These are phyloP conservation scores for Wallacemonas collosoma DNA, from an alignment of 208 protist species.

Conservation along the genomic window DNA sequence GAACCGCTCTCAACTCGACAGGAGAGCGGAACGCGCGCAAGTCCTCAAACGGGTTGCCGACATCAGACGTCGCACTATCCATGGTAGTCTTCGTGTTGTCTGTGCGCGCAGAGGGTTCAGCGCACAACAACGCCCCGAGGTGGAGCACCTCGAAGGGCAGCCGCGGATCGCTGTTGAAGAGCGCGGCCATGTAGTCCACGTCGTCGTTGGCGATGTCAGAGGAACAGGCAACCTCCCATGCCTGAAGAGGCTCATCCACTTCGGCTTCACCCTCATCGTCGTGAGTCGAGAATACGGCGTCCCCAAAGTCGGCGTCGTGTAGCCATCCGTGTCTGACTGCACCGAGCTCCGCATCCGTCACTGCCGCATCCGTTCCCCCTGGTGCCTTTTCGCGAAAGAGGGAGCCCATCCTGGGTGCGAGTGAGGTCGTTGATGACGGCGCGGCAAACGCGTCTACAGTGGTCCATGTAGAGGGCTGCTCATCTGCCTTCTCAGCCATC, in stretches of 20 bases:
- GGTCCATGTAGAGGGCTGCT: too few relatives aligned
- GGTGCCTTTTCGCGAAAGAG: too few relatives aligned
- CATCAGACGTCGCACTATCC: too few relatives aligned
- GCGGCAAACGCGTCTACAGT: too few relatives aligned
- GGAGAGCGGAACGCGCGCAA: background rate
- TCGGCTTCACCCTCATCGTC: background rate
- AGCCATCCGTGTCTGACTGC: slow-evolving; percentile 9
- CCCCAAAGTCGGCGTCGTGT: too few relatives aligned
- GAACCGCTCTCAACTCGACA: background rate
- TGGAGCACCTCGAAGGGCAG: slow-evolving; percentile 72
- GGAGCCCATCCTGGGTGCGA: too few relatives aligned
- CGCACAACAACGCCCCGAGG: slow-evolving; percentile 41
- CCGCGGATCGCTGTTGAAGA: slow-evolving; percentile 76
- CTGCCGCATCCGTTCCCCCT: background rate
- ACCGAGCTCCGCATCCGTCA: slow-evolving; percentile 7
- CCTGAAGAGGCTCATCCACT: slow-evolving; percentile 5
- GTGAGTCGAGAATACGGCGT: too few relatives aligned
- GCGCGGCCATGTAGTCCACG: slow-evolving; percentile 42
- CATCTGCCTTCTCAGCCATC: too few relatives aligned
- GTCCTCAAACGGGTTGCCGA: background rate
- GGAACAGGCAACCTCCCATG: slow-evolving; percentile 2
- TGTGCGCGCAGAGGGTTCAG: slow-evolving; percentile 27
- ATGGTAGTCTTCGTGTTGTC: too few relatives aligned
- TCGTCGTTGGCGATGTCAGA: background rate
- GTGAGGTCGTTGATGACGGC: too few relatives aligned